Percentiles rank a stretch among this genome's conserved stretches.
Evolutionary conservation across 495 filamentous ascomycete genomes (phyloP).

Genomic region (Penicillium crystallinum): DNA sequence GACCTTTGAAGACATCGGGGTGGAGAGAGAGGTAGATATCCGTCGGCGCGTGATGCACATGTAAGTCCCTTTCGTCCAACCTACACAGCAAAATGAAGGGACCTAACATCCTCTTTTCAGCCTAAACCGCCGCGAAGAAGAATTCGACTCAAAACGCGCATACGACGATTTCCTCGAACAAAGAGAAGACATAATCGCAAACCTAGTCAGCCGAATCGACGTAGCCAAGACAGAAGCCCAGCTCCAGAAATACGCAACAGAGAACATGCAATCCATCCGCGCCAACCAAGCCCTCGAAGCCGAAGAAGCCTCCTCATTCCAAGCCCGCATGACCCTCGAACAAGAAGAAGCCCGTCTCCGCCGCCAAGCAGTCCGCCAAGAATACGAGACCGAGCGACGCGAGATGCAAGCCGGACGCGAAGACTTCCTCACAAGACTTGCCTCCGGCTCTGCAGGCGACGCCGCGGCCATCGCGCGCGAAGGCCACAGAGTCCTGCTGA

Average conservation of each 20-base stretch:
- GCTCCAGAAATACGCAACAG: slow-evolving; percentile 60
- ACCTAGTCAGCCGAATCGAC: slow-evolving; percentile 69
- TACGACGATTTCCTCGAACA: slow-evolving; percentile 95
- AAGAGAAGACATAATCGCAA: slow-evolving; percentile 85
- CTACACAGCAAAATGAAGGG: background rate
- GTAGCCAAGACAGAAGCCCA: slow-evolving; percentile 64
- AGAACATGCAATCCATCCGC: slow-evolving; percentile 56
- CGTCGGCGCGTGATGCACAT: slow-evolving; percentile 71
- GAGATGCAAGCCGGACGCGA: slow-evolving; percentile 55
- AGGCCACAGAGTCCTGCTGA: slow-evolving; percentile 60
- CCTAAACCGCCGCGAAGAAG: slow-evolving; percentile 84
- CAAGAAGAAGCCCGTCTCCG: slow-evolving; percentile 57
- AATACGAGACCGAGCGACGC: slow-evolving; percentile 60
- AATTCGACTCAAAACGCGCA: slow-evolving; percentile 74
- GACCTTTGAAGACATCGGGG: slow-evolving; percentile 83
- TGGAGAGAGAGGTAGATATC: slow-evolving; percentile 95
- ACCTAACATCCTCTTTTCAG: slow-evolving; percentile 16
- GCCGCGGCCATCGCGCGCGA: slow-evolving; percentile 49
- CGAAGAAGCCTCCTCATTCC: slow-evolving; percentile 49
- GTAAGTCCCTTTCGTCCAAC: slow-evolving; percentile 24
- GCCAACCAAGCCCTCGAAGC: slow-evolving; percentile 50
- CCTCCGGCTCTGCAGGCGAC: slow-evolving; percentile 41
- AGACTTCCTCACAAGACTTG: slow-evolving; percentile 52
- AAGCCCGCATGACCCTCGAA: slow-evolving; percentile 62
- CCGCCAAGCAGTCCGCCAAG: slow-evolving; percentile 50